Conservation (phyloP, 176 grass and related monocot species). For the Dendrocalamus sinicus region DNA sequence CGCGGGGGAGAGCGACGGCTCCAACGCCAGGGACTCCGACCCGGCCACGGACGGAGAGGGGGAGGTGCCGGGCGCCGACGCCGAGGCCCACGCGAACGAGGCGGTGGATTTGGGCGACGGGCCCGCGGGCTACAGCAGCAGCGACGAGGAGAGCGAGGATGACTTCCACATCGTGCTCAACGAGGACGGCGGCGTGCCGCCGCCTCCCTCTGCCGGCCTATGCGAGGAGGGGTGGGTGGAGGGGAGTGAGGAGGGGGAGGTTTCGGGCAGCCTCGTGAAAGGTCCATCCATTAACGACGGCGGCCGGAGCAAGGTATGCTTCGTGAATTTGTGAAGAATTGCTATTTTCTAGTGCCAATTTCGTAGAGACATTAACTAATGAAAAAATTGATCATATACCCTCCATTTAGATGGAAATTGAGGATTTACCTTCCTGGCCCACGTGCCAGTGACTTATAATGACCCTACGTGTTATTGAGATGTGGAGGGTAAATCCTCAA, state of each 20-base stretch:
- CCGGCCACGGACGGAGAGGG: conserved; percentile 42
- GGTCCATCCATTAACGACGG: not conserved
- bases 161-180: conserved; percentile 79
- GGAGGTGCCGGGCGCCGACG: conserved; percentile 34
- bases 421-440: too few relatives aligned
- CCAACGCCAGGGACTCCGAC: conserved; percentile 59
- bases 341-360: not conserved
- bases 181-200: conserved; percentile 48
- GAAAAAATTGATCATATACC: too few relatives aligned
- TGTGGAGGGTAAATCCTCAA: too few relatives aligned
- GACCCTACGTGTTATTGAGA: too few relatives aligned
- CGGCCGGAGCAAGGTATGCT: conserved; percentile 45
- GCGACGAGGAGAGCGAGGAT: conserved; percentile 73
- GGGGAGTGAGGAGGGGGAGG: conserved; percentile 49
- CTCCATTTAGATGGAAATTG: too few relatives aligned
- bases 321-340: conserved; percentile 25
- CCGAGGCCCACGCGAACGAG: conserved; percentile 36
- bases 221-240: conserved; percentile 18
- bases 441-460: too few relatives aligned
- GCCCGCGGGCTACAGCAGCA: conserved; percentile 45
- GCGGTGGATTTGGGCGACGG: conserved; percentile 61
- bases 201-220: conserved; percentile 25
- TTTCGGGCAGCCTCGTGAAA: conserved; percentile 33
- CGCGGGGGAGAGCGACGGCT: conserved; percentile 49
- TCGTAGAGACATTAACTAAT: not conserved